phyloP scores from a whole-genome alignment of 371 early-diverging fungal genomes.

The Lichtheimia ornata region DNA sequence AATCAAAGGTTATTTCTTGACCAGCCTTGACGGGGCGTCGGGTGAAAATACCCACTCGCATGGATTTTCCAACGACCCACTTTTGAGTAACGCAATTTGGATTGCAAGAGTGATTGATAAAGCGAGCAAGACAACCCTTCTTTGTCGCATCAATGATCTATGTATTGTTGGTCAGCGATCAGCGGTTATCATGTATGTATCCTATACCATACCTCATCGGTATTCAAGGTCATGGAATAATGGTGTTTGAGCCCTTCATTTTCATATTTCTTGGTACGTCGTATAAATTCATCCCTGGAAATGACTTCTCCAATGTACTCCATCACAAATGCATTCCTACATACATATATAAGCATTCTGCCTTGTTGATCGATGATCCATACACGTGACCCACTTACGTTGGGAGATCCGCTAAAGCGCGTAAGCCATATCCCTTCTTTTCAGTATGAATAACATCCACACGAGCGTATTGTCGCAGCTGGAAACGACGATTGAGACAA shows the following conservation, averaged over 20 bases:
- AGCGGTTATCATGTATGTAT: not conserved
- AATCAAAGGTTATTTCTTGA: slow-evolving; percentile 93
- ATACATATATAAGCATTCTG: not conserved
- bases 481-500: slow-evolving; percentile 92
- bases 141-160: slow-evolving; percentile 93
- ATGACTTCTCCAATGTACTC: slow-evolving; percentile 98
- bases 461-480: slow-evolving; percentile 77
- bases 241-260: slow-evolving; percentile 86
- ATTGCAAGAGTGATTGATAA: slow-evolving; percentile 92
- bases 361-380: not conserved
- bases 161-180: not conserved
- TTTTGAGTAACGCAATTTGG: slow-evolving; percentile 89
- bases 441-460: slow-evolving; percentile 88
- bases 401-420: slow-evolving; percentile 66
- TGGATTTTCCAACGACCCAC: slow-evolving; percentile 82
- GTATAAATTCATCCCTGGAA: slow-evolving; percentile 72
- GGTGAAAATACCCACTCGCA: slow-evolving; percentile 86
- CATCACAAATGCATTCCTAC: slow-evolving; percentile 80
- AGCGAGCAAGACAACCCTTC: slow-evolving; percentile 88
- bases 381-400: slow-evolving; percentile 51
- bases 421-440: slow-evolving; percentile 91
- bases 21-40: slow-evolving; percentile 66
- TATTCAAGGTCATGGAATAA: slow-evolving; percentile 95
- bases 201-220: slow-evolving; percentile 70
- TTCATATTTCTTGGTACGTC: slow-evolving; percentile 81